phyloP scores from a whole-genome alignment of 345 rosid species.

The Gossypium mustelinum region DNA sequence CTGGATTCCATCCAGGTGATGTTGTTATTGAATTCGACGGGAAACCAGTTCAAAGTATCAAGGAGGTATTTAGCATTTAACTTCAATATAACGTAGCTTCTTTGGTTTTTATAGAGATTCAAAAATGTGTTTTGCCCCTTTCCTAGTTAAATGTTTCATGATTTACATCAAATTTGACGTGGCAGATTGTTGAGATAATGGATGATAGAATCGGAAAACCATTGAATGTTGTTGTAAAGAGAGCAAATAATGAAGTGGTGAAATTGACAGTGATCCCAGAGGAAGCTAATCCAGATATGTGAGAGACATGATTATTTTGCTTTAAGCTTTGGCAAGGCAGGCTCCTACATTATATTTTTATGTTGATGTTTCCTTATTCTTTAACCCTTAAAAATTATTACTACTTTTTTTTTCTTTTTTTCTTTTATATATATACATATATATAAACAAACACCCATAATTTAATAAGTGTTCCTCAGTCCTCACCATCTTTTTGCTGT shows the following conservation, averaged over 20 bases:
- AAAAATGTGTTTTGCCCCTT: neutral
- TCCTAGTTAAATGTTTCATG: no score
- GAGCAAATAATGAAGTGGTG: slow-evolving; percentile 41
- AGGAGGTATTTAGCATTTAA: slow-evolving; percentile 43
- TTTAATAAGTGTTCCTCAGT: neutral
- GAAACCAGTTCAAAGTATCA: slow-evolving; percentile 66
- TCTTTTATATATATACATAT: neutral
- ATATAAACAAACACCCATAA: neutral
- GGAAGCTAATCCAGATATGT: slow-evolving; percentile 71
- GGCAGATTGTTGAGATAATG: slow-evolving; percentile 68
- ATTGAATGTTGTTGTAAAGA: slow-evolving; percentile 51
- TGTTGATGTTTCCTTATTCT: neutral
- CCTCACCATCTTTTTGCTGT: no score
- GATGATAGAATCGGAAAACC: slow-evolving; percentile 59
- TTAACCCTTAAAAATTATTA: neutral
- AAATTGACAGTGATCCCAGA: slow-evolving; percentile 64
- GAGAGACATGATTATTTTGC: neutral
- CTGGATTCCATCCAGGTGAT: slow-evolving; percentile 87
- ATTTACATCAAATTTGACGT: neutral
- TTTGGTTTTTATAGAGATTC: neutral
- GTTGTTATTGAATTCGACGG: slow-evolving; percentile 71
- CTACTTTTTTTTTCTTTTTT: neutral
- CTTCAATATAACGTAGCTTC: neutral
- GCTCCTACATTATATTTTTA: neutral
- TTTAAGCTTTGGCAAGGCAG: neutral